Percentiles rank a stretch among this genome's conserved stretches.
Conservation (phyloP, 2,329 filamentous ascomycete genomes). For the Sporothrix phasma region DNA sequence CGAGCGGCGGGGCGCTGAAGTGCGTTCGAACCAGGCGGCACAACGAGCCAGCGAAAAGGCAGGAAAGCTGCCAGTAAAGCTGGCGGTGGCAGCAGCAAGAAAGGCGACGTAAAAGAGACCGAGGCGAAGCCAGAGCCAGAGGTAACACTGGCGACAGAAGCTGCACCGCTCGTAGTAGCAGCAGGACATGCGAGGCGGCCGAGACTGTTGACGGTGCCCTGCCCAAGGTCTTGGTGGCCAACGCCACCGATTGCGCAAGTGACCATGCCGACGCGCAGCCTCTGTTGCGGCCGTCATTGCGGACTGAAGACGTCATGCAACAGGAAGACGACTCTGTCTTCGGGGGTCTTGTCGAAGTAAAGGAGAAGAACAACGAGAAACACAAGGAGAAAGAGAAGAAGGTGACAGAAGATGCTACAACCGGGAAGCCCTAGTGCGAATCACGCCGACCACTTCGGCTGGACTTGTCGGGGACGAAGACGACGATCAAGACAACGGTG, state of each 20-base stretch:
- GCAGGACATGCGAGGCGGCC: neutral
- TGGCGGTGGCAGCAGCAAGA: neutral
- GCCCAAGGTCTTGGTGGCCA: neutral
- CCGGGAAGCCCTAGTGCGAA: constrained; percentile 12
- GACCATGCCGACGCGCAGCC: constrained; percentile 3
- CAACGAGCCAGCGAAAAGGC: neutral
- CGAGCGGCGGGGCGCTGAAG: constrained; percentile 21
- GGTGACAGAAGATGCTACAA: neutral
- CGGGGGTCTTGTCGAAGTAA: neutral
- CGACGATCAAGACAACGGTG: neutral
- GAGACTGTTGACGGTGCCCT: neutral
- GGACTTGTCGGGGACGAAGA: constrained; percentile 21
- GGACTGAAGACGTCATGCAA: constrained; percentile 2
- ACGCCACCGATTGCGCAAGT: neutral
- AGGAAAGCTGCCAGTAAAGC: neutral
- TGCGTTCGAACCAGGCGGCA: constrained; percentile 14
- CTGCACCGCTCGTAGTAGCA: neutral
- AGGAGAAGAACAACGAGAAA: constrained; percentile 2
- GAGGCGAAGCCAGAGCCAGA: neutral
- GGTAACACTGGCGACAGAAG: neutral
- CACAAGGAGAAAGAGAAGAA: neutral
- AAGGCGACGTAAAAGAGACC: neutral
- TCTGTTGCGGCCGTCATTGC: neutral
- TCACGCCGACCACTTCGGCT: constrained; percentile 33
- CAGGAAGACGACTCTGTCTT: neutral